Evolutionary conservation across 2,329 filamentous ascomycete genomes (phyloP).

Genomic region (Exophiala bonariae): DNA sequence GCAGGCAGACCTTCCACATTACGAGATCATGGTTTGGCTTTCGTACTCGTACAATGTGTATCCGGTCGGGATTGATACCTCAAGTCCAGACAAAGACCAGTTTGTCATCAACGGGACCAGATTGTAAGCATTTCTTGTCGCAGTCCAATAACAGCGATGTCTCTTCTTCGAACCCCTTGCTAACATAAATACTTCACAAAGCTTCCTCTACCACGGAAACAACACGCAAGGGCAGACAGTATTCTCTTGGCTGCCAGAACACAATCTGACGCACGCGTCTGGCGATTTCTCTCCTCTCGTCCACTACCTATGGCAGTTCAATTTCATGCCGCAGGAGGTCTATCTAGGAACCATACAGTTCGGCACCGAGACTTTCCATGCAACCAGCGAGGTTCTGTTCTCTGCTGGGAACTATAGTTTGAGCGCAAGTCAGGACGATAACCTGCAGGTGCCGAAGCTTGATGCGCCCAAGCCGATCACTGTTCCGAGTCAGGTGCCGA

Average conservation of each 20-base stretch:
- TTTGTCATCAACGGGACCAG: slow-evolving; percentile 7
- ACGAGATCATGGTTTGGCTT: slow-evolving; percentile 14
- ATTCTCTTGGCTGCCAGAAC: slow-evolving; percentile 10
- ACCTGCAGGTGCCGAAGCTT: background rate
- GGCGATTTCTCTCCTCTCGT: slow-evolving; percentile 12
- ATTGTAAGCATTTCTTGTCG: slow-evolving; percentile 7
- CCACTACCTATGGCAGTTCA: slow-evolving; percentile 13
- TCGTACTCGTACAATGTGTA: slow-evolving; percentile 5
- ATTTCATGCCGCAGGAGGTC: slow-evolving; percentile 10
- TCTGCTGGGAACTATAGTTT: slow-evolving; percentile 6
- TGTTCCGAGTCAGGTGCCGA: slow-evolving; percentile 8
- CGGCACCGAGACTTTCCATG: slow-evolving; percentile 9
- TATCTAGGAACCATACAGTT: slow-evolving; percentile 13
- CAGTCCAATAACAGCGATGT: too few species aligned
- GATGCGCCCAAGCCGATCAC: background rate
- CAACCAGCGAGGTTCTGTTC: slow-evolving; percentile 6
- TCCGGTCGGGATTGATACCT: slow-evolving; percentile 7
- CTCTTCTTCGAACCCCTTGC: too few species aligned
- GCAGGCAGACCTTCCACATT: background rate
- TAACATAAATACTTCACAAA: background rate
- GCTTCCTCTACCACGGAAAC: slow-evolving; percentile 12
- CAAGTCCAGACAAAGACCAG: slow-evolving; percentile 10
- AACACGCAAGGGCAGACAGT: slow-evolving; percentile 9
- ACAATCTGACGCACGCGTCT: slow-evolving; percentile 5
- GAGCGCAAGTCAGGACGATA: background rate